phyloP scores from a whole-genome alignment of 164 flowering plant species.

The Sextonia rubra region DNA sequence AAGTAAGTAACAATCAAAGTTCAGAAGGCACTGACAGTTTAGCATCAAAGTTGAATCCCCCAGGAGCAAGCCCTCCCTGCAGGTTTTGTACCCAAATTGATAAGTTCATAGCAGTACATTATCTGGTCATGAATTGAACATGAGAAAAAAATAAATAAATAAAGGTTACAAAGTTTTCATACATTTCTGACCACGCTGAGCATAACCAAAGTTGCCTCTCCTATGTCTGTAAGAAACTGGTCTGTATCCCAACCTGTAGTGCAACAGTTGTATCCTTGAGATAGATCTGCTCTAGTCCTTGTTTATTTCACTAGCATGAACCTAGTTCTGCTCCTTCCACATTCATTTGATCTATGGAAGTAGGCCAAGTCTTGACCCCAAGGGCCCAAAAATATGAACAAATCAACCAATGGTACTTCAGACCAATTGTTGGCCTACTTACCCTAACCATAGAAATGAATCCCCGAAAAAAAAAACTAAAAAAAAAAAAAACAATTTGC shows the following conservation, averaged over 20 bases:
- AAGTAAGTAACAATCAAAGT: neutral
- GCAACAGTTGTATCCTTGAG: neutral
- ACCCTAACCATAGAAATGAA: no score
- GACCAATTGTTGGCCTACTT: no score
- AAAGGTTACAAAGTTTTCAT: constrained; percentile 17
- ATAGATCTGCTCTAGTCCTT: neutral
- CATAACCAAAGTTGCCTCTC: constrained; percentile 91
- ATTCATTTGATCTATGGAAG: neutral
- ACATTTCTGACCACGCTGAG: constrained; percentile 83
- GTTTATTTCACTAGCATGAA: no score
- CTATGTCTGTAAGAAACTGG: constrained; percentile 87
- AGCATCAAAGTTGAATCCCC: constrained; percentile 98
- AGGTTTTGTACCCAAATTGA: no score
- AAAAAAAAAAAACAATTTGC: no score
- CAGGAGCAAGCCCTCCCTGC: constrained; percentile 97
- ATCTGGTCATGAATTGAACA: no score
- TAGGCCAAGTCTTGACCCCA: neutral
- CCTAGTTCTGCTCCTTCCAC: neutral
- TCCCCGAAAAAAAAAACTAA: no score
- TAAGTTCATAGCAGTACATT: no score
- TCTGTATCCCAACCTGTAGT: constrained; percentile 96
- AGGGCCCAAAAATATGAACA: neutral
- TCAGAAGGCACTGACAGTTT: constrained; percentile 57
- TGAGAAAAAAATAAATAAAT: no score
- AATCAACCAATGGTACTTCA: no score